Evolutionary conservation across 176 grass and related monocot genomes (phyloP).

Genomic region (Carex parvula): DNA sequence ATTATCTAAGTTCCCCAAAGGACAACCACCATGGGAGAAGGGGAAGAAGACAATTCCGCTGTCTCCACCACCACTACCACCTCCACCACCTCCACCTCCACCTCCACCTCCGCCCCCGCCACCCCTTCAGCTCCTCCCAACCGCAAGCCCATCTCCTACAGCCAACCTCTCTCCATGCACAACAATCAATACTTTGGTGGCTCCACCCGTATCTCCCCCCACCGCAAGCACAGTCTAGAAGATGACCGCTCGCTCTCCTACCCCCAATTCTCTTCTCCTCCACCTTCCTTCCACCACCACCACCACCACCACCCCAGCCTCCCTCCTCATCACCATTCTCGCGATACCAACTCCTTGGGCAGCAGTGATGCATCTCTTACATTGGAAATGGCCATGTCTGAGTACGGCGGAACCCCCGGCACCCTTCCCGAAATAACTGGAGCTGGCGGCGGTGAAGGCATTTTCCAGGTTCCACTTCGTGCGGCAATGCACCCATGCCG

Average conservation of each 20-base stretch:
- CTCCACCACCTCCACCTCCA: not conserved
- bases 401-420: conserved; percentile 60
- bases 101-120: not conserved
- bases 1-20: too few relatives aligned
- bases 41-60: conserved; percentile 3
- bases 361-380: conserved; percentile 57
- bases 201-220: conserved; percentile 35
- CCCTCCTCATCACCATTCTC: conserved; percentile 7
- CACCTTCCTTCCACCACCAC: not conserved
- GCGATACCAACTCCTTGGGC: conserved; percentile 5
- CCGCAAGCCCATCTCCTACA: conserved; percentile 67
- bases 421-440: conserved; percentile 66
- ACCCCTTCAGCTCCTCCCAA: not conserved
- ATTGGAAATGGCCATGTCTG: conserved; percentile 80
- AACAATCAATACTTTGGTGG: conserved; percentile 27
- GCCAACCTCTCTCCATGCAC: conserved; percentile 51
- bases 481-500: conserved; percentile 82
- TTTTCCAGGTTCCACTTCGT: conserved; percentile 71
- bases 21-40: conserved; percentile 12
- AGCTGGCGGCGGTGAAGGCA: conserved; percentile 51
- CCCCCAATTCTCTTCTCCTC: conserved; percentile 1
- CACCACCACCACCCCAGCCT: conserved; percentile 19
- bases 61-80: not conserved
- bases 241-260: not conserved
- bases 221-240: conserved; percentile 24